Evolutionary conservation across 371 early-diverging fungal species (phyloP).

Genomic region (Apophysomyces trapeziformis): DNA sequence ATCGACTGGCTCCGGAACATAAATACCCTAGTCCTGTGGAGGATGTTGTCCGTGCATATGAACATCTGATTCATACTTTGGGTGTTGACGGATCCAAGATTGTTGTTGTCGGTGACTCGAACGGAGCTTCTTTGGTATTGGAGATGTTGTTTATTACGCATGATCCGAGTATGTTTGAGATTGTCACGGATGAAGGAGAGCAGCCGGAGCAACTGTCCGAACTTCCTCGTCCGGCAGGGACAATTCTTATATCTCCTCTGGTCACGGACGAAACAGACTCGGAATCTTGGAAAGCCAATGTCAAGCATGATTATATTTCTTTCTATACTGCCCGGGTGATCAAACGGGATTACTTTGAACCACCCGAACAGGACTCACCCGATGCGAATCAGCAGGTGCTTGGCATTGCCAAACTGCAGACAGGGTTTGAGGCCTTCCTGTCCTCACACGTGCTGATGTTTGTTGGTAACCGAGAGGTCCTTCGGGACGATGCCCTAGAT

Average conservation of each 20-base stretch:
- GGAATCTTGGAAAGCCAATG: slow-evolving; percentile 46
- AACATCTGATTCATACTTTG: slow-evolving; percentile 34
- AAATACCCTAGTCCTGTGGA: slow-evolving; percentile 53
- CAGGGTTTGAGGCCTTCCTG: slow-evolving; percentile 45
- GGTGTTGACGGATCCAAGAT: slow-evolving; percentile 36
- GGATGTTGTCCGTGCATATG: slow-evolving; percentile 52
- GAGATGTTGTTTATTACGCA: slow-evolving; percentile 55
- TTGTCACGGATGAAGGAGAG: slow-evolving; percentile 35
- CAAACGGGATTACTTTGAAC: slow-evolving; percentile 48
- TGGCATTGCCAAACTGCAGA: slow-evolving; percentile 47
- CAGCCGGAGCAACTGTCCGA: slow-evolving; percentile 23
- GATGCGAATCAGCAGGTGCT: slow-evolving; percentile 26
- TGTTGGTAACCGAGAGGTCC: slow-evolving; percentile 47
- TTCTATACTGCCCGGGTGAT: slow-evolving; percentile 55
- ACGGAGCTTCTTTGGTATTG: slow-evolving; percentile 46
- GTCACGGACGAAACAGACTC: slow-evolving; percentile 52
- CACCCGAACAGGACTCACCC: slow-evolving; percentile 19
- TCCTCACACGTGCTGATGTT: slow-evolving; percentile 44
- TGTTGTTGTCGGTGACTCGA: slow-evolving; percentile 44
- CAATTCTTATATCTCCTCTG: slow-evolving; percentile 46
- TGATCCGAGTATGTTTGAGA: slow-evolving; percentile 54
- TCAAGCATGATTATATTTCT: slow-evolving; percentile 51
- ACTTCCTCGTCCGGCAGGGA: slow-evolving; percentile 50
- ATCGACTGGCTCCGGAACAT: slow-evolving; percentile 53
- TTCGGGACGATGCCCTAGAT: slow-evolving; percentile 50